These are phyloP conservation scores for Priceomyces fermenticarens DNA, from an alignment of 805 yeast species.

Conservation along the genomic window DNA sequence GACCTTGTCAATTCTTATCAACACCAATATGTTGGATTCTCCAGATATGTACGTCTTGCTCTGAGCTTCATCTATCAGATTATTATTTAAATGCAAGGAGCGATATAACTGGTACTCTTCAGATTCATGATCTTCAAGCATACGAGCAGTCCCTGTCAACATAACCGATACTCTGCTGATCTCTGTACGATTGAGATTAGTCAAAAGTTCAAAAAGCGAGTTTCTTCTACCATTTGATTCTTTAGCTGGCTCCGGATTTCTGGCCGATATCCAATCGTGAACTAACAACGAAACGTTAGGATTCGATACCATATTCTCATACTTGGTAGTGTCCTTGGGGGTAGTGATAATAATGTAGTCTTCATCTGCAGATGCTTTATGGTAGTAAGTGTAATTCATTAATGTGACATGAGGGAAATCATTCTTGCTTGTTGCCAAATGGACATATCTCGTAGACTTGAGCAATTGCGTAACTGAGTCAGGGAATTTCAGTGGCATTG, in stretches of 20 bases:
- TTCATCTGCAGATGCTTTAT: conserved; percentile 26
- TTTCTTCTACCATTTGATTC: conserved; percentile 17
- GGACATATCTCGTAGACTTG: conserved; percentile 66
- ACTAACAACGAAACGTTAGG: conserved; percentile 79
- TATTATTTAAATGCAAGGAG: conserved; percentile 55
- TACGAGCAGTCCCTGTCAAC: conserved; percentile 65
- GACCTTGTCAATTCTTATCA: conserved; percentile 63
- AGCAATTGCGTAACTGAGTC: conserved; percentile 43
- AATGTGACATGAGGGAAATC: conserved; percentile 82
- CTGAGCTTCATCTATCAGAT: conserved; percentile 69
- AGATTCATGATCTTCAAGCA: conserved; percentile 35
- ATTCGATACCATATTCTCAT: conserved; percentile 62
- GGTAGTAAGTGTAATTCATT: conserved; percentile 80
- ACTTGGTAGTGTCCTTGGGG: conserved; percentile 69
- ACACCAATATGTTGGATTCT: conserved; percentile 62
- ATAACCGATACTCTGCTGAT: conserved; percentile 80
- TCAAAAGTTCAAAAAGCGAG: conserved; percentile 52
- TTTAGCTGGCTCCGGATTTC: conserved; percentile 22
- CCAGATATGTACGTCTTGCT: conserved; percentile 46
- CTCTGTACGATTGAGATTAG: conserved; percentile 76
- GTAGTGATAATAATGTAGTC: conserved; percentile 70
- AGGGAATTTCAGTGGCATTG: conserved; percentile 22
- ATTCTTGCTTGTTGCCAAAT: conserved; percentile 76
- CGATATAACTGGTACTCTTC: conserved; percentile 61
- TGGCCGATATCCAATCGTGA: conserved; percentile 86